A percentile compares a stretch with the other conserved stretches of the same genome.
Evolutionary conservation across 495 filamentous ascomycete genomes (phyloP).

Genomic region (Daldinia bambusicola): DNA sequence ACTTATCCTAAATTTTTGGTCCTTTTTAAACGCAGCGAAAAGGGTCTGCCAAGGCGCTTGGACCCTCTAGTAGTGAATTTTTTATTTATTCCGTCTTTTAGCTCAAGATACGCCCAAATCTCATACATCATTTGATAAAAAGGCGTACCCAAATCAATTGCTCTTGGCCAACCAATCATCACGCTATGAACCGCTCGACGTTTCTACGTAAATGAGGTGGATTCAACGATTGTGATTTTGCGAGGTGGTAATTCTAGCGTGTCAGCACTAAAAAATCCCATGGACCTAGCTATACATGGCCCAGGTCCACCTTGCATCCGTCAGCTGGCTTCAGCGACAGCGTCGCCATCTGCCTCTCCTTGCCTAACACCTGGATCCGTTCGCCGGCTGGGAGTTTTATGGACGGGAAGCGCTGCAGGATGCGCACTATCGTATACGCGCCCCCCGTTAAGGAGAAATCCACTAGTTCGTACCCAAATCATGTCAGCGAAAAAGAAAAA

Average conservation of each 20-base stretch:
- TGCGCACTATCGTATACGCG: slow-evolving; percentile 51
- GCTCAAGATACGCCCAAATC: no score
- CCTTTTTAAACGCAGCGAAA: no score
- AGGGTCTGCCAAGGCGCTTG: no score
- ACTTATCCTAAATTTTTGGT: no score
- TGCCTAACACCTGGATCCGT: slow-evolving; percentile 26
- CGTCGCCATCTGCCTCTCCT: slow-evolving; percentile 35
- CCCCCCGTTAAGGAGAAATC: slow-evolving; percentile 41
- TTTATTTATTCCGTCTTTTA: no score
- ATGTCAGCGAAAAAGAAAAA: slow-evolving; percentile 8
- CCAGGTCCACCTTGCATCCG: slow-evolving; percentile 34
- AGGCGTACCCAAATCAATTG: no score
- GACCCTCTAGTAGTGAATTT: no score
- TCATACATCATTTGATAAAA: no score
- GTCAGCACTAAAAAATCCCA: background rate
- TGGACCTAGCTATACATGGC: slow-evolving; percentile 11
- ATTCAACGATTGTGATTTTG: background rate
- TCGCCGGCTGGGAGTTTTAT: slow-evolving; percentile 29
- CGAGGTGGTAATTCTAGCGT: background rate
- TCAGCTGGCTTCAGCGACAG: slow-evolving; percentile 33
- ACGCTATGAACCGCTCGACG: no score
- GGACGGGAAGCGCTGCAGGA: slow-evolving; percentile 47
- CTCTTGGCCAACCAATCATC: no score
- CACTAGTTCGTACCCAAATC: slow-evolving; percentile 10
- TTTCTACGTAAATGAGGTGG: background rate